Base-by-base conservation (phyloP, 2,329 filamentous ascomycete species). In the Didymella exigua region DNA sequence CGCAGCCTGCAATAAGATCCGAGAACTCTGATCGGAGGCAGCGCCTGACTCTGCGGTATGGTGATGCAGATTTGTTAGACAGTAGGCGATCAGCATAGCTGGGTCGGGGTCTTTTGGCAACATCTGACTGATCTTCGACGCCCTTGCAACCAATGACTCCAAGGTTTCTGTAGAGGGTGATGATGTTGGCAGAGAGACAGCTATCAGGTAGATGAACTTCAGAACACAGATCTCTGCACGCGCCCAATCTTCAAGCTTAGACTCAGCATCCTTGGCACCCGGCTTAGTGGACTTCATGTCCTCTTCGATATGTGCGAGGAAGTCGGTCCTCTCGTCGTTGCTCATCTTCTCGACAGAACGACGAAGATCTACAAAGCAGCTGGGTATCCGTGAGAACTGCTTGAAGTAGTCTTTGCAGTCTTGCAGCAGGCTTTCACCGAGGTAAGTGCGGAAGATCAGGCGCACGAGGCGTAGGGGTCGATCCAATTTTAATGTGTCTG, bases 331-430 rank as follows among this genome's bases (percentile, higher is more conserved):
- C 14, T 67, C 33, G n/a, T 58, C 46, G 11, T 42, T 23, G 6
- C 46, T 34, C 29, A 71, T 27, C 21, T 41, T 37, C 37, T 66
- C 54, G 1, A 73, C 59, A 37, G 66, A 65, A 5, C 34, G 63
- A 19, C 62, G 59, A 3, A 75, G 58, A 44, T 75, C 72, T 8
- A 57, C 50, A 38, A 70, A 74, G 53, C 71, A 73, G 18, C 50
- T 60, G 4, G 61, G 60, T 10, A 63, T 50, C 14, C 47, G 55
- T 8, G 58, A 60, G 38, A 67, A 60, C 1, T 62, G 40, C 19
- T 59, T 26, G 61, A 64, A 72, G 41, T 67, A 73, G 1, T 55
- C 46, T 37, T 68, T 57, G 44, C 65, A 70, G 33, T 61, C 51
- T 16, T 52, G 27, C 10, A 62, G 34, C 27, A 66, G 55, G 9